Evolutionary conservation across 1,139 yeast genomes (phyloP).

Genomic region (Candida sojae): DNA sequence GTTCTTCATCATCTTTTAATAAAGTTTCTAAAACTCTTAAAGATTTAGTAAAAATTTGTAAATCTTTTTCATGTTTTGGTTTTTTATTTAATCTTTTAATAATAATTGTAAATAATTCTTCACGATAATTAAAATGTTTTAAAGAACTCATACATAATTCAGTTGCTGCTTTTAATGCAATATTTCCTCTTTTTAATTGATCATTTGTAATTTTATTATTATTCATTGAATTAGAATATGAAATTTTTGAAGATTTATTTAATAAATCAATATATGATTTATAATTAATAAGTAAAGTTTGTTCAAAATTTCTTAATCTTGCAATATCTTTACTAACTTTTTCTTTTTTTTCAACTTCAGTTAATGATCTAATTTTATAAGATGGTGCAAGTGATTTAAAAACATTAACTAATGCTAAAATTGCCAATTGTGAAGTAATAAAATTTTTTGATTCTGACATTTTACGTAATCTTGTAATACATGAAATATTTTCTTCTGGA

Average conservation of each 20-base stretch:
- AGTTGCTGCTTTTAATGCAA: conserved; percentile 77
- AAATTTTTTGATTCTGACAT: conserved; percentile 70
- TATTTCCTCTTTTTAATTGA: conserved; percentile 51
- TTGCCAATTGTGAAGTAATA: conserved; percentile 70
- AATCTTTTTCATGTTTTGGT: conserved; percentile 47
- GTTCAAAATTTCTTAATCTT: conserved; percentile 76
- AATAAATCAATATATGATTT: conserved; percentile 65
- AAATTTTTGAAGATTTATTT: conserved; percentile 39
- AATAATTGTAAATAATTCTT: conserved; percentile 67
- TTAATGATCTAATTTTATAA: conserved; percentile 78
- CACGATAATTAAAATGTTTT: conserved; percentile 78
- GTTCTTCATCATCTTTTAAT: conserved; percentile 67
- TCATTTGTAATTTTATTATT: conserved; percentile 37
- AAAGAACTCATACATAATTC: conserved; percentile 65
- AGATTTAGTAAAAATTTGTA: conserved; percentile 57
- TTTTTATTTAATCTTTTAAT: conserved; percentile 65
- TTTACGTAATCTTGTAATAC: conserved; percentile 68
- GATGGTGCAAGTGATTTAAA: conserved; percentile 87
- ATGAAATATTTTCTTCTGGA: conserved; percentile 80
- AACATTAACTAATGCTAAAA: conserved; percentile 79
- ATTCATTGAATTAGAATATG: conserved; percentile 41
- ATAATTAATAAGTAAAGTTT: conserved; percentile 69
- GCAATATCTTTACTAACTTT: conserved; percentile 83
- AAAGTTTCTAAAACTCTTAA: conserved; percentile 65
- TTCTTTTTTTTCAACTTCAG: conserved; percentile 79